Percentiles rank a stretch among this genome's conserved stretches.
phyloP scores from a whole-genome alignment of 2,329 filamentous ascomycete species.

The Trichoderma koningiopsis region DNA sequence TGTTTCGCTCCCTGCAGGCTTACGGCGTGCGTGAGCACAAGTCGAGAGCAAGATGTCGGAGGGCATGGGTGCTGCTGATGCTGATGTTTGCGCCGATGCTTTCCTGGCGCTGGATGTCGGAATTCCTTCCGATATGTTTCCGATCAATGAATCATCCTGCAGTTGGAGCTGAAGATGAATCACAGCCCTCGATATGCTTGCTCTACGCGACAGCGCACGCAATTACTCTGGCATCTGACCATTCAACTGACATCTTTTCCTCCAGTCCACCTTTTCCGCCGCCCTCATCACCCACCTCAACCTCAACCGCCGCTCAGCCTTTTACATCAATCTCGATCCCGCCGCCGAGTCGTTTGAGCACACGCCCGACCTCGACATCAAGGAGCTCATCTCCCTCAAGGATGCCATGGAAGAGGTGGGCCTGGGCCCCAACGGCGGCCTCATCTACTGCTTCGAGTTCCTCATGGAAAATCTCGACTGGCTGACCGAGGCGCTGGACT shows the following conservation, averaged over 20 bases:
- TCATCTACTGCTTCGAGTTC: slow-evolving; percentile 97
- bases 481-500: slow-evolving; percentile 79
- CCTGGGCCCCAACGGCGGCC: slow-evolving; percentile 85
- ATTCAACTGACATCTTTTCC: background rate
- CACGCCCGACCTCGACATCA: slow-evolving; percentile 91
- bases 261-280: slow-evolving; percentile 89
- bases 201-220: background rate
- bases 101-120: background rate
- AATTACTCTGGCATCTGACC: background rate
- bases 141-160: background rate
- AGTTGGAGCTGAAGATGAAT: background rate
- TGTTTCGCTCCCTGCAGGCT: slow-evolving; percentile 29
- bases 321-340: slow-evolving; percentile 98
- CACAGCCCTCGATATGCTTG: background rate
- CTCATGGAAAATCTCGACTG: slow-evolving; percentile 94
- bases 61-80: background rate
- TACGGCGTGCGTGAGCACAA: background rate
- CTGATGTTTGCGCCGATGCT: slow-evolving; percentile 6
- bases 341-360: slow-evolving; percentile 93
- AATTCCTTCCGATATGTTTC: slow-evolving; percentile 7
- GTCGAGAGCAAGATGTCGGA: background rate
- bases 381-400: slow-evolving; percentile 87
- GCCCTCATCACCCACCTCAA: slow-evolving; percentile 90
- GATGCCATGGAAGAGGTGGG: slow-evolving; percentile 97
- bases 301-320: slow-evolving; percentile 87